Base-by-base conservation (phyloP, 2,329 filamentous ascomycete genomes). In the Arthrobotrys iridis region DNA sequence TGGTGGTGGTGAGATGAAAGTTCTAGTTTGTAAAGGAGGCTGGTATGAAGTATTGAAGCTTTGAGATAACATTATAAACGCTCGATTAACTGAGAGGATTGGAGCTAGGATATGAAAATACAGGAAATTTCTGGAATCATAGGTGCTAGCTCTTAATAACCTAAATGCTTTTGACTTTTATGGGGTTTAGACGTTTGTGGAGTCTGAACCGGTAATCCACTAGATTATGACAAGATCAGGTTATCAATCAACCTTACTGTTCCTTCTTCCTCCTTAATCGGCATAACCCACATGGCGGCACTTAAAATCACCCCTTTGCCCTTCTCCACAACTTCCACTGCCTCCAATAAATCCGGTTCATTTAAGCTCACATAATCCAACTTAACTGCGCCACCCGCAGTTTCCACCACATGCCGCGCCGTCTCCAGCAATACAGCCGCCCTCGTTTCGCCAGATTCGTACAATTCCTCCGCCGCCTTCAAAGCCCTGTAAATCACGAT, bases 181-280 rank as follows among this genome's bases (percentile, higher is more conserved):
- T n/a, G n/a, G n/a, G n/a, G n/a, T n/a, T n/a, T n/a, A n/a, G n/a
- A n/a, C n/a, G n/a, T n/a, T n/a, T n/a, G n/a, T n/a, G n/a, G n/a
- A n/a, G n/a, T n/a, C n/a, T n/a, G n/a, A n/a, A n/a, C n/a, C n/a
- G n/a, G n/a, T n/a, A n/a, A n/a, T n/a, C n/a, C n/a, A n/a, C n/a
- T n/a, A n/a, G n/a, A 33, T 10, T 68, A 75, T 30, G 85, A 83
- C 33, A 94, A 81, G 64, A 96, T 90, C 77, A 98, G 89, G 80
- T 99, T 99, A 81, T 99, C 95, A 81, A 99, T 97, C 82, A 99
- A 84, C 76, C 95, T 86, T 52, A 99, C 95, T 13, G 92, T 91
- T 0, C 90, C 90, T 81, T 98, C 93, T 0, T 87, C 91, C 4
- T 88, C 83, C 80, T 96, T 91, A 1, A 97, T 84, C 0, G 93